Evolutionary conservation across 1,139 yeast genomes (phyloP).

Genomic region (Blastobotrys arbuscula): DNA sequence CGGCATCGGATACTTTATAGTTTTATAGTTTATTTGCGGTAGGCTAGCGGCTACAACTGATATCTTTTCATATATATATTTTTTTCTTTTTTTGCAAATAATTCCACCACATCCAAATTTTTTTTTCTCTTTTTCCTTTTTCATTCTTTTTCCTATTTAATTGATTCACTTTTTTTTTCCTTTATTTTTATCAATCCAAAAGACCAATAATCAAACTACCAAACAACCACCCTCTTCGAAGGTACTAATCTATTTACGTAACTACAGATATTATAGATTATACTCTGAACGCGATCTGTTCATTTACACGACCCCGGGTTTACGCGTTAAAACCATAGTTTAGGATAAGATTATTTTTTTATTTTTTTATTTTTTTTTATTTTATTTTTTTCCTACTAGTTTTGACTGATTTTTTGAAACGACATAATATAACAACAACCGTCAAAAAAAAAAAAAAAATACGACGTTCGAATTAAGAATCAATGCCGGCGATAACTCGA

Average conservation of each 20-base stretch:
- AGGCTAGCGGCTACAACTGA: too few relatives aligned
- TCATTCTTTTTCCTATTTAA: background rate
- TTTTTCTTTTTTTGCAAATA: background rate
- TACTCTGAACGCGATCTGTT: background rate
- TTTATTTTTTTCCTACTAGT: background rate
- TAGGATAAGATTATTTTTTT: too few relatives aligned
- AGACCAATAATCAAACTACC: background rate
- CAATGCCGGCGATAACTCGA: conserved; percentile 1
- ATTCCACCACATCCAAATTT: too few relatives aligned
- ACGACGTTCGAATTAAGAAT: too few relatives aligned
- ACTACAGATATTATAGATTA: too few relatives aligned
- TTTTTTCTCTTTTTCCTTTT: too few relatives aligned
- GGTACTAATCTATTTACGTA: background rate
- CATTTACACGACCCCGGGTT: background rate
- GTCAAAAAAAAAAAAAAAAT: background rate
- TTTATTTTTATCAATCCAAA: background rate
- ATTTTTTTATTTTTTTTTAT: conserved; percentile 4
- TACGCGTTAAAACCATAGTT: background rate
- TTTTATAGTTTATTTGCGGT: too few relatives aligned
- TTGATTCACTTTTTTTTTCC: background rate
- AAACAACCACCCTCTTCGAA: background rate
- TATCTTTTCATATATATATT: too few relatives aligned
- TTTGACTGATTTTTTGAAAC: background rate
- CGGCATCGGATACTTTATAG: too few relatives aligned
- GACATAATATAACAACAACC: background rate